Conservation (phyloP, 2,329 filamentous ascomycete species). For the Aspergillus neoniger region DNA sequence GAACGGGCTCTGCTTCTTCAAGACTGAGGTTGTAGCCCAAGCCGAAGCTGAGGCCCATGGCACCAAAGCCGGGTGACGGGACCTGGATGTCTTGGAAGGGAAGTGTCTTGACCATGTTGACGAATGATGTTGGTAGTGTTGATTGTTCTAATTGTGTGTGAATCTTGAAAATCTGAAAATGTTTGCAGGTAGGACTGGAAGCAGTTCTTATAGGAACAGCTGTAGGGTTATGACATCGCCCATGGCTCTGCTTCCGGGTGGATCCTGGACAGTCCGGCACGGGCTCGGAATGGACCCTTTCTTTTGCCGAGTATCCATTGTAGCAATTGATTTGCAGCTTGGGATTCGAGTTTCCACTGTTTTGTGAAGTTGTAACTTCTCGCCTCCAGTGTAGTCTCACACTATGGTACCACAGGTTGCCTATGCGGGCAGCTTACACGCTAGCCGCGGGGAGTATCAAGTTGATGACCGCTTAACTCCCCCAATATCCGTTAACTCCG, state of each 20-base stretch:
- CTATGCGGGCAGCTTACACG: background rate
- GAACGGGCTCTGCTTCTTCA: conserved; percentile 52
- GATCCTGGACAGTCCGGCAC: background rate
- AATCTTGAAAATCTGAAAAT: background rate
- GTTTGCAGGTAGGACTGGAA: background rate
- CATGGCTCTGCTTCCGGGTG: background rate
- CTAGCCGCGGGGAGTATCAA: background rate
- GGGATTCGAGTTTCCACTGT: background rate
- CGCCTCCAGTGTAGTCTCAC: background rate
- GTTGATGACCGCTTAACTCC: background rate
- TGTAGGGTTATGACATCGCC: background rate
- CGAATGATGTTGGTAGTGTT: background rate
- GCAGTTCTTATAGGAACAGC: background rate
- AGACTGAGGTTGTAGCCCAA: conserved; percentile 46
- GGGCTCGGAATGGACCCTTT: background rate
- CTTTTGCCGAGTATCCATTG: background rate
- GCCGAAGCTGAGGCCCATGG: conserved; percentile 53
- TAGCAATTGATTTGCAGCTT: background rate
- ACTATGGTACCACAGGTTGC: background rate
- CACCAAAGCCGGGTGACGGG: conserved; percentile 51
- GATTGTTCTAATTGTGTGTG: background rate
- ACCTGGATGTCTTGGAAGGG: conserved; percentile 45
- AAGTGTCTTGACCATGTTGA: conserved; percentile 45
- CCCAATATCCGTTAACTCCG: background rate
- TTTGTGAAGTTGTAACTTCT: background rate